Base-by-base conservation (phyloP, 2,329 filamentous ascomycete species). In the Sporothrix dimorphospora region DNA sequence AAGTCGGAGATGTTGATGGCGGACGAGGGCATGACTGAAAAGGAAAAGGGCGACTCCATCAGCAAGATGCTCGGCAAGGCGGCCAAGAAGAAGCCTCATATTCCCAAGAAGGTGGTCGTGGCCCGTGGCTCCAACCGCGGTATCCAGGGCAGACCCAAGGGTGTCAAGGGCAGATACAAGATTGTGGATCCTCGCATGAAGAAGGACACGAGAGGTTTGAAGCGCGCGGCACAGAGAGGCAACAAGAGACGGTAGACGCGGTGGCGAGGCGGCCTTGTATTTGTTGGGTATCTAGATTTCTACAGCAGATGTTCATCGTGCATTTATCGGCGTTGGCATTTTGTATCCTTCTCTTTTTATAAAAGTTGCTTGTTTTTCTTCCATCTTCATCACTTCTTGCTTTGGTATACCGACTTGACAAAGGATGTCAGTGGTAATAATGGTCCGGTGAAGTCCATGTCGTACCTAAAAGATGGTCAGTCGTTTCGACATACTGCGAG, bases 141-240 rank as follows among this genome's bases (percentile, higher is more conserved):
- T 78, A 90, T 97, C 79, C 89, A 92, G 80, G 95, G 94, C 24
- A 72, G 76, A 51, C 96, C 96, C 2, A 92, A 90, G 81, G 96
- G 95, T 73, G 94, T 97, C 30, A 98, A 97, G 88, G 95, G 95
- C 49, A 91, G 93, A 76, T 99, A 99, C 81, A 97, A 97, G 86
- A 97, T 99, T 86, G 95, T 99, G 71, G 95, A 98, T 83, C 85
- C 93, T 16, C 88, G 96, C 77, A 89, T 98, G 90, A 98, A 98
- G 89, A 98, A 98, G 90, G 96, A 98, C 85, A 87, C 96, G 71
- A 86, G 94, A 80, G 94, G 92, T 1, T 87, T 95, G 82, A 97
- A 97, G 89, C 88, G 94, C 78, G 79, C 87, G 73, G 79, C 84
- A 34, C 94, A 97, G 85, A 92, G 90, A 83, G 57, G 70, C 49